These are phyloP conservation scores for Santalum album DNA, from an alignment of 164 flowering plant genomes.

Conservation along the genomic window DNA sequence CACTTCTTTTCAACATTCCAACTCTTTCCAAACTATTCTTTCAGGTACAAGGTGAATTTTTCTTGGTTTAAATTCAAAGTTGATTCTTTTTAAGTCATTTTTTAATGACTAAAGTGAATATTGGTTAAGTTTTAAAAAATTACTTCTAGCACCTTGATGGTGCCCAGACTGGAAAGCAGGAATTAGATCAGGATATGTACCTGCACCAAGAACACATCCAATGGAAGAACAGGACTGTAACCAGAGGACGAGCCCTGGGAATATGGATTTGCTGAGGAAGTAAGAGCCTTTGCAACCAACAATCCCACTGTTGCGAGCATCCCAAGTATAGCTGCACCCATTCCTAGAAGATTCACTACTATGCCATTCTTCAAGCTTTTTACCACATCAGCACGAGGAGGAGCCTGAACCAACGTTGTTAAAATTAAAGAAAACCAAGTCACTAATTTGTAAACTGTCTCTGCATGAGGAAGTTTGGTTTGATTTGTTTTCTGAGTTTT, in stretches of 20 bases:
- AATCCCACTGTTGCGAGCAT: constrained; percentile 97
- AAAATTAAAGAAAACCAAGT: too few relatives aligned
- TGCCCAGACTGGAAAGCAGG: not conserved
- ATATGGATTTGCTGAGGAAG: constrained; percentile 79
- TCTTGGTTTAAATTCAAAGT: too few relatives aligned
- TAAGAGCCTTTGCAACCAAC: constrained; percentile 91
- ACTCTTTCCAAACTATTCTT: too few relatives aligned
- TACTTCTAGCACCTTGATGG: too few relatives aligned
- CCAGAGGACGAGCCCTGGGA: constrained; percentile 79
- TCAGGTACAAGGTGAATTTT: too few relatives aligned
- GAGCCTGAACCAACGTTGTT: constrained; percentile 54
- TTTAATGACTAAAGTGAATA: too few relatives aligned
- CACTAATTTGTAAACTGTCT: too few relatives aligned
- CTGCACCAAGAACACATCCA: constrained; percentile 98
- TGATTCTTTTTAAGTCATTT: too few relatives aligned
- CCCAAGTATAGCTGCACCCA: constrained; percentile 96
- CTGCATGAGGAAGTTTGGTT: too few relatives aligned
- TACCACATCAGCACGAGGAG: constrained; percentile 93
- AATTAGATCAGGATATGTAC: constrained; percentile 24
- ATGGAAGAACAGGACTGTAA: constrained; percentile 80
- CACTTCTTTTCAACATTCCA: too few relatives aligned
- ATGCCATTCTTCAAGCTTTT: constrained; percentile 85
- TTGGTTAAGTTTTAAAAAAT: too few relatives aligned
- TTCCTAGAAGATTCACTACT: constrained; percentile 70
- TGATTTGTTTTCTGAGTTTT: too few relatives aligned